Evolutionary conservation across 176 grass and related monocot genomes (phyloP).

Genomic region (Metroxylon sagu): DNA sequence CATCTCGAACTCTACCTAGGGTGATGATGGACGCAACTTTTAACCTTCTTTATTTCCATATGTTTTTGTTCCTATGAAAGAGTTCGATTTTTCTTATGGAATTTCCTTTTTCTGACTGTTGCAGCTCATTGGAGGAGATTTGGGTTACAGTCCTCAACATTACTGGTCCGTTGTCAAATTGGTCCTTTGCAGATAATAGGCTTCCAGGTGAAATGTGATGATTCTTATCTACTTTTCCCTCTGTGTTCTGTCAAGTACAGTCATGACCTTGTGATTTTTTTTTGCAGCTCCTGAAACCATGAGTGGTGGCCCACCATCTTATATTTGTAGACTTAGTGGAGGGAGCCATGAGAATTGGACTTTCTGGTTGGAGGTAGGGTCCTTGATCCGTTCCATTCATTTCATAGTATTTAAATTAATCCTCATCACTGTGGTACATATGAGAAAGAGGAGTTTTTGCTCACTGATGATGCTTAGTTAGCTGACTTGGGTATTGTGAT

Average conservation of each 20-base stretch:
- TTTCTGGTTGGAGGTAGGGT: constrained; percentile 89
- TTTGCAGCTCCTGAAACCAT: constrained; percentile 61
- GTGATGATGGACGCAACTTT: constrained; percentile 13
- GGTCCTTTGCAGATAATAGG: constrained; percentile 77
- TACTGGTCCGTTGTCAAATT: constrained; percentile 88
- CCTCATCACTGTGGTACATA: too few relatives aligned
- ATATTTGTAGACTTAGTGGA: constrained; percentile 82
- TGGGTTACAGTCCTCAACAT: constrained; percentile 77
- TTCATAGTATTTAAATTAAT: background rate
- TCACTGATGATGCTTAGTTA: too few relatives aligned
- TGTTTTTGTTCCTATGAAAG: constrained; percentile 6
- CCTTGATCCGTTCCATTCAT: constrained; percentile 4
- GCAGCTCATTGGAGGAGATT: constrained; percentile 78
- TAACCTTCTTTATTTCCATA: background rate
- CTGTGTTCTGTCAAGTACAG: constrained; percentile 4
- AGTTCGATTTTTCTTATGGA: too few relatives aligned
- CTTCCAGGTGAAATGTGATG: constrained; percentile 48
- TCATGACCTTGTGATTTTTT: background rate
- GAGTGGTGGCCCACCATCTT: constrained; percentile 74
- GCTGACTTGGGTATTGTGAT: too few relatives aligned
- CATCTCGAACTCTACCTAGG: constrained; percentile 77
- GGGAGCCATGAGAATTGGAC: constrained; percentile 65
- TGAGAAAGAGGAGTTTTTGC: too few relatives aligned
- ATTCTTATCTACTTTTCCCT: background rate
- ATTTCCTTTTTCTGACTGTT: constrained; percentile 20